Evolutionary conservation across 306 rosid species (phyloP).

Genomic region (Boehmeria nivea): DNA sequence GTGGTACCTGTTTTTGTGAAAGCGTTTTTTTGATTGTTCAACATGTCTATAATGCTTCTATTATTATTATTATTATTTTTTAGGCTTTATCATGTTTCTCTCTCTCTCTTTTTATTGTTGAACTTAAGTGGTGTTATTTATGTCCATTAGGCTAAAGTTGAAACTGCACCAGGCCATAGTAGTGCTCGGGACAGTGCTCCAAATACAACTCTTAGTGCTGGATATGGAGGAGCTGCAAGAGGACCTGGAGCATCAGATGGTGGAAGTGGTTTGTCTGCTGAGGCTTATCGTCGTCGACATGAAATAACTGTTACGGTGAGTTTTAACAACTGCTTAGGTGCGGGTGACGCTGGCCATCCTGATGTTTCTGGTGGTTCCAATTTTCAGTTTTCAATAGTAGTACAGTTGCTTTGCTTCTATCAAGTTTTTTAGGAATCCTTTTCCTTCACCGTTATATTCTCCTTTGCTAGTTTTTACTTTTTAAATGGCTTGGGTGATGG

Average conservation of each 20-base stretch:
- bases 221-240: constrained; percentile 44
- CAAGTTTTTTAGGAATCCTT: not conserved
- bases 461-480: too few relatives aligned
- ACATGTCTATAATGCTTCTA: too few relatives aligned
- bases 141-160: constrained; percentile 49
- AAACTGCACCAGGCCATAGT: constrained; percentile 33
- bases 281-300: constrained; percentile 73
- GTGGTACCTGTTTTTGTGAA: too few relatives aligned
- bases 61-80: not conserved
- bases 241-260: constrained; percentile 49
- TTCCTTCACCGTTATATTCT: too few relatives aligned
- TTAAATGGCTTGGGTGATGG: too few relatives aligned
- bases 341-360: not conserved
- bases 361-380: too few relatives aligned
- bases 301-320: constrained; percentile 83
- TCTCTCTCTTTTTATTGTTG: too few relatives aligned
- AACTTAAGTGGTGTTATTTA: too few relatives aligned
- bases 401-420: constrained; percentile 1
- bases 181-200: constrained; percentile 41
- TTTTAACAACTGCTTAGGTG: constrained; percentile 5
- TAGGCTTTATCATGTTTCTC: not conserved
- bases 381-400: not conserved
- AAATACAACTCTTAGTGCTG: constrained; percentile 41
- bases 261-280: constrained; percentile 66
- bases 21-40: too few relatives aligned